phyloP scores from a whole-genome alignment of 129 eudicot species.

The Kitagawia praeruptora region DNA sequence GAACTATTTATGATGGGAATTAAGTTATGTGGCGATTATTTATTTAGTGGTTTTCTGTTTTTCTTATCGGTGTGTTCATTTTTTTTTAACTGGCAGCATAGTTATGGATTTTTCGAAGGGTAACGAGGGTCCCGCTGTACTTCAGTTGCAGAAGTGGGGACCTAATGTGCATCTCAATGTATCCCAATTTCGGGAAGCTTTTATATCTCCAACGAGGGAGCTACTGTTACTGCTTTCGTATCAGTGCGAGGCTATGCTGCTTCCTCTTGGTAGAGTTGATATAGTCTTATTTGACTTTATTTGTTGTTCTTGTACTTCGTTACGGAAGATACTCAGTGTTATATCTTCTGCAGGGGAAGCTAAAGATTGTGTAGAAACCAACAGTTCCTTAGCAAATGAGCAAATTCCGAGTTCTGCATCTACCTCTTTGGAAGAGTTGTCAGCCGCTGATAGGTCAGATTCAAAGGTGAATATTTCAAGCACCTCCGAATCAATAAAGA shows the following conservation, averaged over 20 bases:
- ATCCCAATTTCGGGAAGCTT: conserved; percentile 72
- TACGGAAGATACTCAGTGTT: not conserved
- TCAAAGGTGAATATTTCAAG: conserved; percentile 24
- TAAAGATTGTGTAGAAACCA: conserved; percentile 12
- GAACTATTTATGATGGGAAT: not conserved
- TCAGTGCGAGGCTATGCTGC: conserved; percentile 56
- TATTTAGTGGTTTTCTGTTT: not conserved
- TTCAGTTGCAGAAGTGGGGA: conserved; percentile 82
- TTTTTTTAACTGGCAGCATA: conserved; percentile 8
- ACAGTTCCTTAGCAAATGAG: conserved; percentile 3
- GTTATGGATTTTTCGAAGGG: conserved; percentile 29
- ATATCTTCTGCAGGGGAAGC: conserved; percentile 32
- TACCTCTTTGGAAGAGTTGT: conserved; percentile 12
- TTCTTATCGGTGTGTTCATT: not conserved
- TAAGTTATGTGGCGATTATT: not conserved
- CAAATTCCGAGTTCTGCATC: conserved; percentile 11
- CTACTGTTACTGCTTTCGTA: conserved; percentile 54
- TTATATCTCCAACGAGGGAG: conserved; percentile 73
- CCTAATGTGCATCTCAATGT: conserved; percentile 42
- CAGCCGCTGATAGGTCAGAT: conserved; percentile 26
- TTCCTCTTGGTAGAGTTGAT: conserved; percentile 70
- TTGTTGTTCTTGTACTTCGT: not conserved
- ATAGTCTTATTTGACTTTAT: not conserved
- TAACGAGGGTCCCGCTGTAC: conserved; percentile 56
- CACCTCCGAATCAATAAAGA: conserved; percentile 25